phyloP scores from a whole-genome alignment of 2,329 filamentous ascomycete species.

The Pseudomassariella vexata region DNA sequence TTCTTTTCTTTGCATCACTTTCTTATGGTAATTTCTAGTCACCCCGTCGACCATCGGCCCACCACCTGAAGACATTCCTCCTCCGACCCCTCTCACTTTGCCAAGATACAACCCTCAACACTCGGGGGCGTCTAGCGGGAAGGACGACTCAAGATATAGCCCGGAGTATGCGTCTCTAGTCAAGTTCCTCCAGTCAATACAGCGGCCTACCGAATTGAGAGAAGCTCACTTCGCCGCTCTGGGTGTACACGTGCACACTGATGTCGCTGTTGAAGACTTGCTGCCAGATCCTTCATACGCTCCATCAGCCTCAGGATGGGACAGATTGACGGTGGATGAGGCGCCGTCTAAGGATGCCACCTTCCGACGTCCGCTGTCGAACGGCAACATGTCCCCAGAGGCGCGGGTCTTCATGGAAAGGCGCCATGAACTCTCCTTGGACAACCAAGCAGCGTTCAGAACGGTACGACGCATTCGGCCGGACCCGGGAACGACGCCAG shows the following conservation, averaged over 20 bases:
- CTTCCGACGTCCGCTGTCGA: conserved; percentile 43
- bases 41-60: conserved; percentile 16
- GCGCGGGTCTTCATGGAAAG: conserved; percentile 54
- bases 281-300: conserved; percentile 48
- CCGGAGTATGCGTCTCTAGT: conserved; percentile 33
- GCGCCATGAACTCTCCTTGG: conserved; percentile 47
- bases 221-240: conserved; percentile 50
- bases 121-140: conserved; percentile 12
- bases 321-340: conserved; percentile 41
- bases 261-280: conserved; percentile 42
- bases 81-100: conserved; percentile 48
- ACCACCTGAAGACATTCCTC: conserved; percentile 46
- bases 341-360: conserved; percentile 41
- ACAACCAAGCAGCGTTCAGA: conserved; percentile 55
- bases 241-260: conserved; percentile 47
- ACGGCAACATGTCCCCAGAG: conserved; percentile 50
- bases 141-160: too few species aligned
- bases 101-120: conserved; percentile 34
- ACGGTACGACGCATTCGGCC: conserved; percentile 54
- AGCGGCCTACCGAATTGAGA: conserved; percentile 44
- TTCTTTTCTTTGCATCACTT: conserved; percentile 5
- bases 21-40: conserved; percentile 19
- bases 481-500: conserved; percentile 44
- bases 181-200: conserved; percentile 45
- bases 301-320: conserved; percentile 49